Evolutionary conservation across 208 protist genomes (phyloP), one percentile per base, ranked within the genome.

Genomic region (Zelonia costaricensis): DNA sequence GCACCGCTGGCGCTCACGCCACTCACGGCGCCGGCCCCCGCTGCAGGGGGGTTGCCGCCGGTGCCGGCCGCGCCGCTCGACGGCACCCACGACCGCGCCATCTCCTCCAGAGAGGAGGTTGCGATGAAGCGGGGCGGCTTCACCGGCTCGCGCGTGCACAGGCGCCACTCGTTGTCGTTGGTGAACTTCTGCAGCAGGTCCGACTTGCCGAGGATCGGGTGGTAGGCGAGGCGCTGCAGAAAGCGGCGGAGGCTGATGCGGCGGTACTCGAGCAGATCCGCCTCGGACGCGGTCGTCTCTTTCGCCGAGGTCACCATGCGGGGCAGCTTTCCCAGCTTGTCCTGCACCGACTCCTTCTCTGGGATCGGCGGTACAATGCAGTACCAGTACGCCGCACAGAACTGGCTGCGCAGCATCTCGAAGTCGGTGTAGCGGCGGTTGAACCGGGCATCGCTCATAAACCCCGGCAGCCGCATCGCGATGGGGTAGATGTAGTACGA

Each of bases 391-490:
- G 51, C 40, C 22, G 78, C 81, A 23, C 62, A 62, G 13, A 97
- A 72, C 59, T 86, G 81, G 6, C 71, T 66, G 31, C 87, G 82
- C 20, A 97, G 76, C 59, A 77, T 68, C 55, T 91, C 84, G 54
- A 97, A 97, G 74, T 97, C 93, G 43, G 70, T 89, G 70, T 96
- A 97, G 27, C 93, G 84, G 22, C 93, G 83, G 48, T 66, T 72
- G 36, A 80, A 84, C 9, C 53, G 43, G 20, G 45, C 54, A 18
- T 73, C 62, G 33, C 52, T 71, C 72, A 74, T 48, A 58, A 81
- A 63, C 0, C 59, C 56, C 13, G 60, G 69, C 5, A 88, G 68
- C 0, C 62, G 81, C 45, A 82, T 62, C 4, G 66, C 76, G 48
- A 97, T 77, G 10, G 75, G 68, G 62, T 96, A 97, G 15, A 68